Base-by-base conservation (phyloP, 306 rosid species). In the Pueraria montana region DNA sequence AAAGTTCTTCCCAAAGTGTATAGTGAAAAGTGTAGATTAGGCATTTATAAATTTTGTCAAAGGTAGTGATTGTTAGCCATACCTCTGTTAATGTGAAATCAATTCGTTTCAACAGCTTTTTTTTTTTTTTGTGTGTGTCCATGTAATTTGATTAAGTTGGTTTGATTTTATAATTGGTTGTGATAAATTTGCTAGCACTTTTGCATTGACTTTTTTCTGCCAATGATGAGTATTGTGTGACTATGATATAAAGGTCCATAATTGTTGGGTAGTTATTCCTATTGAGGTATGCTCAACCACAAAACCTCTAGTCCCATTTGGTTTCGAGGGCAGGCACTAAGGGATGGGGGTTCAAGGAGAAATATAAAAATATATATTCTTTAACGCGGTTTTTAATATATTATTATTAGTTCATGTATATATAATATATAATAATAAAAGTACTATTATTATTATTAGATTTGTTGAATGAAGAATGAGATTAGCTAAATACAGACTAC, bases 121-220 rank as follows among this genome's bases (percentile, higher is more conserved):
- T 27, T 32, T 30, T 40, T n/a, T n/a, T n/a, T n/a, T n/a, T n/a
- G n/a, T n/a, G n/a, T 74, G 8, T 77, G 74, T 66, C 59, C 26
- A 13, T 4, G 62, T 43, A 23, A 26, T 61, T 63, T 49, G 12
- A 36, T 50, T 5, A n/a, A 74, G 79, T 58, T 79, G 32, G 77
- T 72, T 77, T 79, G 52, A 76, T 36, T 74, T 58, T 21, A 13
- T 27, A 80, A 73, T 72, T 84, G 61, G 83, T 65, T 78, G 36
- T 81, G 88, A 48, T 76, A 71, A 77, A 64, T 52, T 77, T 55
- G 21, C 24, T 5, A 78, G 67, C 81, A 77, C 79, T 74, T 75
- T 78, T 69, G 87, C 83, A 38, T 87, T 87, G 88, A 84, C 88
- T 78, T 82, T 77, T 77, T 42, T 16, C 36, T 23, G 21, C 68